Evolutionary conservation across 2,329 filamentous ascomycete genomes (phyloP).

Genomic region (Delphinella strobiligena): DNA sequence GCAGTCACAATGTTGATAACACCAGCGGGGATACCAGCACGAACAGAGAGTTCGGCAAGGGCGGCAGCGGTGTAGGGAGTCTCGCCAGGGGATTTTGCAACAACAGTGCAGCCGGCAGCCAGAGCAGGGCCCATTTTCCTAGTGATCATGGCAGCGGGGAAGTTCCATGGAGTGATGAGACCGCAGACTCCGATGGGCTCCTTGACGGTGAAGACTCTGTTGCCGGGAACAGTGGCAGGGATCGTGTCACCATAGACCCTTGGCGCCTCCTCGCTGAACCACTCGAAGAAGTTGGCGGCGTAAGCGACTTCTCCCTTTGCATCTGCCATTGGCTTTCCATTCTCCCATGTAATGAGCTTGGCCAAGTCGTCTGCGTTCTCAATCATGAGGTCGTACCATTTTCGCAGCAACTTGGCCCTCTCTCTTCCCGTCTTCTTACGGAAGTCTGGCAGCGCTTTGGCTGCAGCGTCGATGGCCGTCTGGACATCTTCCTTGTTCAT

Average conservation of each 20-base stretch:
- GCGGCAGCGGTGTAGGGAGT: slow-evolving; percentile 87
- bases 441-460: slow-evolving; percentile 61
- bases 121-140: slow-evolving; percentile 51
- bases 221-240: slow-evolving; percentile 54
- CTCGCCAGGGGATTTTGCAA: slow-evolving; percentile 82
- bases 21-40: slow-evolving; percentile 80
- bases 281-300: slow-evolving; percentile 65
- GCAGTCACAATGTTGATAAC: slow-evolving; percentile 85
- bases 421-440: slow-evolving; percentile 60
- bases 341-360: slow-evolving; percentile 78
- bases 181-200: slow-evolving; percentile 77
- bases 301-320: slow-evolving; percentile 61
- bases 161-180: slow-evolving; percentile 56
- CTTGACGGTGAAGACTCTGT: slow-evolving; percentile 66
- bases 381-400: slow-evolving; percentile 71
- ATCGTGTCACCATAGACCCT: slow-evolving; percentile 65
- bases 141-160: slow-evolving; percentile 23
- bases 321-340: slow-evolving; percentile 71
- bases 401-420: slow-evolving; percentile 59
- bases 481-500: slow-evolving; percentile 69
- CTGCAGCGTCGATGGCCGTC: slow-evolving; percentile 72
- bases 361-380: slow-evolving; percentile 72
- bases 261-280: slow-evolving; percentile 71
- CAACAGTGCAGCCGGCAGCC: slow-evolving; percentile 90
- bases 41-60: slow-evolving; percentile 70